phyloP scores from a whole-genome alignment of 495 filamentous ascomycete species.

The Trichoderma asperelloides region DNA sequence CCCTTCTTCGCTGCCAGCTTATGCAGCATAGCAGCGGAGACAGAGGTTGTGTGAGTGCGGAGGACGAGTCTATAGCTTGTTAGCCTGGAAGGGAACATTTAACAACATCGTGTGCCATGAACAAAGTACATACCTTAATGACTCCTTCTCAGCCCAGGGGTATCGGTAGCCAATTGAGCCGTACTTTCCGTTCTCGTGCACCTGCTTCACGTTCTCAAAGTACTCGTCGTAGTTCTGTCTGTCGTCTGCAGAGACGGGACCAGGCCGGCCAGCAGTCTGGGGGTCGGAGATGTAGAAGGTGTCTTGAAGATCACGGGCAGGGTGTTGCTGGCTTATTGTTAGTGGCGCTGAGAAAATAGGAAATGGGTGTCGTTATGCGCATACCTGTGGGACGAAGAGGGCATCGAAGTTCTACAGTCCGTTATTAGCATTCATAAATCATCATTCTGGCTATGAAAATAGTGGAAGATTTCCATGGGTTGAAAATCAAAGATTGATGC shows the following conservation, averaged over 20 bases:
- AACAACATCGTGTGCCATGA: neutral
- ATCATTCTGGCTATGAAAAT: slow-evolving; percentile 33
- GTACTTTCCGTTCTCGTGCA: slow-evolving; percentile 80
- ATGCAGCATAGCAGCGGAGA: slow-evolving; percentile 80
- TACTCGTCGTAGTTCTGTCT: slow-evolving; percentile 72
- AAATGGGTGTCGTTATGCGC: neutral
- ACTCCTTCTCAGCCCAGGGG: slow-evolving; percentile 84
- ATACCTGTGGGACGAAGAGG: slow-evolving; percentile 78
- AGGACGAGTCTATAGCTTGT: slow-evolving; percentile 56
- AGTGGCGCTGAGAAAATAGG: neutral
- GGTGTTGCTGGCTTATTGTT: slow-evolving; percentile 54
- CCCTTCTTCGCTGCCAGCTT: slow-evolving; percentile 64
- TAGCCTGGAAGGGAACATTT: slow-evolving; percentile 12
- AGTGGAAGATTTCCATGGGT: neutral
- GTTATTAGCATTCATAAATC: neutral
- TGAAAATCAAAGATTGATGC: slow-evolving; percentile 37
- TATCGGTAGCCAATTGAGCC: slow-evolving; percentile 94
- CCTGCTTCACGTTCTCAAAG: slow-evolving; percentile 73
- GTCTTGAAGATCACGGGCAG: slow-evolving; percentile 90
- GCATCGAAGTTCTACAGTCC: slow-evolving; percentile 70
- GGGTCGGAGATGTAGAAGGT: slow-evolving; percentile 98
- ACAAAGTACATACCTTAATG: slow-evolving; percentile 33
- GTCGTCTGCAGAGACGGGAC: slow-evolving; percentile 47
- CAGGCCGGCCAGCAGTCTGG: slow-evolving; percentile 61
- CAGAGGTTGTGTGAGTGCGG: slow-evolving; percentile 90